Evolutionary conservation across 2,329 filamentous ascomycete species (phyloP), one percentile per base, ranked within the genome.

Genomic region (Curvularia sp.): DNA sequence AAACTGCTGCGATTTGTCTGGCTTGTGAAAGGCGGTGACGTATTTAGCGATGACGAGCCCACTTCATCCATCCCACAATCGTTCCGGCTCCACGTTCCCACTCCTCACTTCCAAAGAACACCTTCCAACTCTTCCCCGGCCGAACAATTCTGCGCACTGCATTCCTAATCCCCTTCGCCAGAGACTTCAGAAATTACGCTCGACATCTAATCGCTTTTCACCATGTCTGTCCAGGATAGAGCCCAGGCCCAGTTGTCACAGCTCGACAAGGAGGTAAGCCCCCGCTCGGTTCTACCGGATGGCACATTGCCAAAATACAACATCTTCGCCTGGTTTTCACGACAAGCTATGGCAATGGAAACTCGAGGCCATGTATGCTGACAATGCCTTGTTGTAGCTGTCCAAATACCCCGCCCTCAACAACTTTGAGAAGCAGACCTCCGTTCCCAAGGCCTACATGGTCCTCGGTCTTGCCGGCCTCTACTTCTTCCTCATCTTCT

Each of bases 401-500:
- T 91, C 90, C 79, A 94, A 93, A 80, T 95, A 95, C 82, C 89
- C 89, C 71, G 80, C 85, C 73, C 86, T 95, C 77, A 90, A 88
- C 85, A 92, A 94, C 82, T 85, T 95, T 73, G 92, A 96, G 86
- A 91, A 89, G 85, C 88, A 91, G 80, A 90, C 89, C 65, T 88
- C 86, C 57, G 85, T 95, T 49, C 92, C 92, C 76, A 96, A 96
- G 84, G 89, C 91, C 73, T 95, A 96, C 78, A 89, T 87, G 66
- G 85, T 91, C 74, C 88, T 94, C 70, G 92, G 91, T 71, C 75
- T 92, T 57, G 89, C 80, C 60, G 88, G 88, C 50, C 86, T 93
- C 67, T 96, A 96, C 84, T 92, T 95, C 82, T 92, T 94, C 83
- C 87, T 95, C 70, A 91, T 95, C 80, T 88, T 95, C 82, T 93